Base-by-base conservation (phyloP, 169 alveolate species). In the Plasmodium billcollinsi region DNA sequence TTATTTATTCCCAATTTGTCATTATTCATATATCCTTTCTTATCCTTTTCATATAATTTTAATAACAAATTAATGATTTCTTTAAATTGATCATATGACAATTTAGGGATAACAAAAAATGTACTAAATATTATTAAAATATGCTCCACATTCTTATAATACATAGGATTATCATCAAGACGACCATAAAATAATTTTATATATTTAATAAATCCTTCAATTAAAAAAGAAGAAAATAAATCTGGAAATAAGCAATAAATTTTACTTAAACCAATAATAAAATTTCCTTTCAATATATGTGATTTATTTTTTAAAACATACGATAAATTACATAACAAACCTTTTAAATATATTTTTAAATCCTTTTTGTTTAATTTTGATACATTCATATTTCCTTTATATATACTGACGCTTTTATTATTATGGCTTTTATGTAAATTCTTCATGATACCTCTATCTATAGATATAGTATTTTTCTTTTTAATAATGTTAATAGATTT, bases 241-340 rank as follows among this genome's bases (percentile, higher is more conserved):
- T 78, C 61, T 14, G 89, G 89, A 52, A 78, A 78, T 65, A 78
- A 52, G 14, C 70, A 78, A 66, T 78, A 78, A 50, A 78, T 59
- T 78, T 66, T 78, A 71, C 89, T 78, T 65, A 78, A 62, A 52
- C 89, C 89, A 26, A 65, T 66, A 54, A 78, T 78, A 78, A 65
- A 78, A 66, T 66, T 78, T 50, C 39, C 26, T n/a, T 52, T 66
- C 71, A 66, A 66, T 47, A 66, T 15, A n/a, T 15, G 67, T 29
- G 61, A 69, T 67, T 78, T 78, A 65, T 78, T 65, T 43, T 61
- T 54, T 66, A 78, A 59, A 33, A 73, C 89, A 78, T 65, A 78
- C 0, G 89, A 78, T 18, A 78, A 65, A 78, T 78, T 78, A 12
- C 69, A 65, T n/a, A 78, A 66, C 7, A 78, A 49, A 4, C 78